Evolutionary conservation across 768 basidiomycete genomes (phyloP).

Genomic region (Russula sp.): DNA sequence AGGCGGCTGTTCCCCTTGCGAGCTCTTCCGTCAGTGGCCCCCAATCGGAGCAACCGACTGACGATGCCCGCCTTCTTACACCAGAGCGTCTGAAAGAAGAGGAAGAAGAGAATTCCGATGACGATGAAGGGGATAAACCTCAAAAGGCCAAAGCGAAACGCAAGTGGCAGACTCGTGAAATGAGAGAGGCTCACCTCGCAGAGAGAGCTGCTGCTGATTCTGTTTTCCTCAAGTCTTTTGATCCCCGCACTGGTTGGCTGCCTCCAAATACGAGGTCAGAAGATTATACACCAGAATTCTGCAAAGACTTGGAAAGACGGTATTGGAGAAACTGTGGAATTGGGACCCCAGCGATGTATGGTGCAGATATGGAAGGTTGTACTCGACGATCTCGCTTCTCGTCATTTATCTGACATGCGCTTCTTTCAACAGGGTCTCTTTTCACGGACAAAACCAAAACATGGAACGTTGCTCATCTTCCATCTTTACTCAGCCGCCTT

Average conservation of each 20-base stretch:
- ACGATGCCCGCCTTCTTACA: slow-evolving; percentile 6
- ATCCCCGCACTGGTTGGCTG: slow-evolving; percentile 71
- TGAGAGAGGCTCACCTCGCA: slow-evolving; percentile 45
- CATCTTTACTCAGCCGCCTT: slow-evolving; percentile 78
- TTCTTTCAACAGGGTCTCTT: slow-evolving; percentile 44
- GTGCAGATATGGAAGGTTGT: slow-evolving; percentile 90
- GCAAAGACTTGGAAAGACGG: slow-evolving; percentile 77
- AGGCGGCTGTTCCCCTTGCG: background rate
- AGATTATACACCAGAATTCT: slow-evolving; percentile 88
- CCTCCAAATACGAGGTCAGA: slow-evolving; percentile 61
- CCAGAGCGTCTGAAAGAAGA: slow-evolving; percentile 24
- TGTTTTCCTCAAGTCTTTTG: slow-evolving; percentile 63
- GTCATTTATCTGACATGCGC: background rate
- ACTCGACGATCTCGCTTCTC: background rate
- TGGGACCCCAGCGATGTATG: slow-evolving; percentile 94
- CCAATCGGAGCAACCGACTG: background rate
- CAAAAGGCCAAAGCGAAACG: slow-evolving; percentile 38
- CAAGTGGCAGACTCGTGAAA: slow-evolving; percentile 35
- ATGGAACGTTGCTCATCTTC: slow-evolving; percentile 95
- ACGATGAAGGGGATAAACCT: slow-evolving; percentile 29
- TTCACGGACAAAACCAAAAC: slow-evolving; percentile 68
- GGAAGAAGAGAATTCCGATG: slow-evolving; percentile 22
- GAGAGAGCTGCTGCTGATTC: slow-evolving; percentile 39
- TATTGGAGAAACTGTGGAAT: slow-evolving; percentile 91
- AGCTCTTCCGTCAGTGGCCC: background rate